Base-by-base conservation (phyloP, 306 rosid genomes). In the Glycyrrhiza uralensis region DNA sequence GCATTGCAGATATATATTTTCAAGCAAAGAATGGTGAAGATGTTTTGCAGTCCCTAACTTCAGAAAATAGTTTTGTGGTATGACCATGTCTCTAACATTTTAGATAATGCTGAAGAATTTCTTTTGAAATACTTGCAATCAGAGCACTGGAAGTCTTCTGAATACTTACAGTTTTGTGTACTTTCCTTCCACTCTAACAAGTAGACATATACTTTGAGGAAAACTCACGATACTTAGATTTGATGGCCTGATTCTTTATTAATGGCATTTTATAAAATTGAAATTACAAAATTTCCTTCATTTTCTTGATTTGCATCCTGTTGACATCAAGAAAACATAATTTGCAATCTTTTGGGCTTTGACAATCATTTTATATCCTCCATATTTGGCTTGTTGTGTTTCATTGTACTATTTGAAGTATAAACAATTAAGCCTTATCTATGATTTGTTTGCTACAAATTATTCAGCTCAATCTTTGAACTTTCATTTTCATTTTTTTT, bases 11-110 rank as follows among this genome's bases (percentile, higher is more conserved):
- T 86, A 79, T 94, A 45, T 94, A 94, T 83, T 94, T 94, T 82
- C 96, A 89, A 76, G 87, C 86, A 80, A 94, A 91, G 85, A 85
- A 65, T 9, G 74, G 84, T 61, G 99, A 91, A 79, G 89, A 87
- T 24, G 72, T 87, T 71, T 72, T 89, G 80, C 87, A 81, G 38
- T 85, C 96, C 74, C 82, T 91, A 71, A 77, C 91, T 29, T 85
- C 97, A 20, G 97, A 94, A 49, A 86, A 91, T 78, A 89, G 89
- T 80, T 89, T 78, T 73, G 97, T 94, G 92, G 99, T 94, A 89
- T 62, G 96, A 46, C 26, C 44, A 39, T 79, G 36, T 36, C 57
- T 63, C 46, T 46, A 47, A 58, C 64, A 49, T 66, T 29, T 70
- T 22, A 50, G 20, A 42, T 68, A 20, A 46, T 61, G 38, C 29